Evolutionary conservation across 1,284 basidiomycete genomes (phyloP).

Genomic region (Mycosarcoma mackinlayi): DNA sequence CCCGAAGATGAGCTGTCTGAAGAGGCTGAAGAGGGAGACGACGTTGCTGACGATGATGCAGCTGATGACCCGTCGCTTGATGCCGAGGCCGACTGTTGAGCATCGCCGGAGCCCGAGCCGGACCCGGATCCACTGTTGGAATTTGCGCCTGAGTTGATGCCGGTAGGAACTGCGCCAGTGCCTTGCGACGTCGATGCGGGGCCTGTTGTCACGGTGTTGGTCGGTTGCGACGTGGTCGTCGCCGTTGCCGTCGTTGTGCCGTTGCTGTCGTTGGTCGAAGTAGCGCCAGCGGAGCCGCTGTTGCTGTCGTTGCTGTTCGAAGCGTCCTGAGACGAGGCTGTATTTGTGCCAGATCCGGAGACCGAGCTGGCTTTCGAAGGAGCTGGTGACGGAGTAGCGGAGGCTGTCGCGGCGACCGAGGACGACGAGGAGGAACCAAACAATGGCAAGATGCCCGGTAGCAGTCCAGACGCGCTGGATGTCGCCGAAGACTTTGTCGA

Average conservation of each 20-base stretch:
- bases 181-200: constrained; percentile 18
- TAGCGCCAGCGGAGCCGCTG: constrained; percentile 1
- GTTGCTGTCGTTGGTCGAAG: constrained; percentile 5
- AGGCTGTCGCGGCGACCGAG: background rate
- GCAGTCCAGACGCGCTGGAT: too few relatives aligned
- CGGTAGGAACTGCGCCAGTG: background rate
- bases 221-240: constrained; percentile 1
- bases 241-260: too few relatives aligned
- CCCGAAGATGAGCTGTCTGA: constrained; percentile 13
- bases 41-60: background rate
- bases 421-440: constrained; percentile 6
- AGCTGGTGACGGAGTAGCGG: constrained; percentile 1
- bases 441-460: background rate
- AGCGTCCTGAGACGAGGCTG: background rate
- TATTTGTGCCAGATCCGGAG: background rate
- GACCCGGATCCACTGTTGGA: constrained; percentile 18
- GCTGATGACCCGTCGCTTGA: background rate
- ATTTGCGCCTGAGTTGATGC: background rate
- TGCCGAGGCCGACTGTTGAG: constrained; percentile 7
- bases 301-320: background rate
- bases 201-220: constrained; percentile 6
- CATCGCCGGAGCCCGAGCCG: constrained; percentile 6
- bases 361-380: background rate
- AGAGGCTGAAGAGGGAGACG: constrained; percentile 14
- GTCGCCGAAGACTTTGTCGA: constrained; percentile 4